Evolutionary conservation across 1,284 basidiomycete genomes (phyloP).

Genomic region (Ustilago xerochloae): DNA sequence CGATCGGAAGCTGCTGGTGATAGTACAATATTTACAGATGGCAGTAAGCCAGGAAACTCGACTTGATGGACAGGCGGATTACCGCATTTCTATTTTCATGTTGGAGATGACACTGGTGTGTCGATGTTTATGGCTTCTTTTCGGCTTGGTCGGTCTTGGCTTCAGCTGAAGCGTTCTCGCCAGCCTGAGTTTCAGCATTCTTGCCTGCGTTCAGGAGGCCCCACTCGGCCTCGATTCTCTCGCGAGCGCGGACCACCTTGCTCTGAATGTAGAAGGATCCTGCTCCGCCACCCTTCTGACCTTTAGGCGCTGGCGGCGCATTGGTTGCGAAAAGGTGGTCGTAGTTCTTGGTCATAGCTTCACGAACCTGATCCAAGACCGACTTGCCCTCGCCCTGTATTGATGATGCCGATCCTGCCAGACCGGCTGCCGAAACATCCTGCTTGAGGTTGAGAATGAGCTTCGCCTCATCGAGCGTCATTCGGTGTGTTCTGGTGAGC

Average conservation of each 20-base stretch:
- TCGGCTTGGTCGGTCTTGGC: constrained; percentile 21
- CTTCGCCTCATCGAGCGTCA: constrained; percentile 96
- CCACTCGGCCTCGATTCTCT: constrained; percentile 89
- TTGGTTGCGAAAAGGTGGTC: constrained; percentile 90
- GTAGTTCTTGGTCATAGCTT: constrained; percentile 75
- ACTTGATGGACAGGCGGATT: too few relatives aligned
- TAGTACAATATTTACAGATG: constrained; percentile 34
- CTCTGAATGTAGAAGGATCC: constrained; percentile 82
- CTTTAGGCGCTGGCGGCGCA: constrained; percentile 71
- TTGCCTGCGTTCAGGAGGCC: constrained; percentile 39
- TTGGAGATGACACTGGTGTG: not conserved
- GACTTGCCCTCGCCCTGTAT: constrained; percentile 36
- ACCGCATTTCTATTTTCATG: constrained; percentile 2
- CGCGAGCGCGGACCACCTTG: constrained; percentile 92
- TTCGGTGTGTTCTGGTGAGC: constrained; percentile 79
- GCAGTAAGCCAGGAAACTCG: too few relatives aligned
- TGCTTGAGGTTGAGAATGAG: constrained; percentile 91
- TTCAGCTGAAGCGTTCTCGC: constrained; percentile 11
- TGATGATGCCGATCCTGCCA: constrained; percentile 12
- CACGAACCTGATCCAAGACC: constrained; percentile 47
- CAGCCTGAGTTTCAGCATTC: constrained; percentile 22
- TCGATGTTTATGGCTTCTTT: constrained; percentile 21
- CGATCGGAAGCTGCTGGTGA: constrained; percentile 10
- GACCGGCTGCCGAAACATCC: constrained; percentile 65
- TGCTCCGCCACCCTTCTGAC: constrained; percentile 61